Evolutionary conservation across 306 rosid genomes (phyloP), one percentile per base, ranked within the genome.

Genomic region (Prunus kanzakura): DNA sequence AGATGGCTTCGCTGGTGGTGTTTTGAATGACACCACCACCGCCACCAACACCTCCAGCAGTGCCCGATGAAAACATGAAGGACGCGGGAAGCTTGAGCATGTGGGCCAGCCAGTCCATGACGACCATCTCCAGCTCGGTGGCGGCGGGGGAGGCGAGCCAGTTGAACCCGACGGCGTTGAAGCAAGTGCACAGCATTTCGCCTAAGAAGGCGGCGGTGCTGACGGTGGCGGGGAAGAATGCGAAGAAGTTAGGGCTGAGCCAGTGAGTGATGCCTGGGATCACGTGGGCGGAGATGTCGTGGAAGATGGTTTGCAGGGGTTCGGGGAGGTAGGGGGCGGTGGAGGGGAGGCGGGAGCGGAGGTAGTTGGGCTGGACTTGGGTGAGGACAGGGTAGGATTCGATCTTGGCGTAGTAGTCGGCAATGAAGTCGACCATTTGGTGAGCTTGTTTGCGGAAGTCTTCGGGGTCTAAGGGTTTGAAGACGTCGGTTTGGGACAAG

Each of bases 241-340:
- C 95, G 63, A 78, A 88, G 78, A 64, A 82, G 11, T 88, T 88
- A 0, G 92, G 95, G 80, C 88, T 87, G 35, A 64, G 54, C 95
- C 92, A 90, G 62, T 90, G 95, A 20, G 95, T 88, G 81, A 90
- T 72, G 3, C 92, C 95, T 8, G 92, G 95, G 20, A 86, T 78
- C 16, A 90, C 79, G n/a, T 79, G 70, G 0, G 71, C 30, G 41
- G 73, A n/a, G 29, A 90, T 85, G 66, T 90, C 95, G 8, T 76
- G 23, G 22, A 88, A 89, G 23, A 90, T 88, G 60, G 86, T 50
- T 66, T 90, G 89, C 25, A 88, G 63, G 3, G 90, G 25, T 68
- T 90, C 88, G 5, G 92, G 82, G 6, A 11, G 13, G n/a, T 35
- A 65, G 41, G 95, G 95, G 3, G 92, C 81, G 12, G 75, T 66